Conservation (phyloP, 2,329 filamentous ascomycete genomes). For the Diaporthe vexans region DNA sequence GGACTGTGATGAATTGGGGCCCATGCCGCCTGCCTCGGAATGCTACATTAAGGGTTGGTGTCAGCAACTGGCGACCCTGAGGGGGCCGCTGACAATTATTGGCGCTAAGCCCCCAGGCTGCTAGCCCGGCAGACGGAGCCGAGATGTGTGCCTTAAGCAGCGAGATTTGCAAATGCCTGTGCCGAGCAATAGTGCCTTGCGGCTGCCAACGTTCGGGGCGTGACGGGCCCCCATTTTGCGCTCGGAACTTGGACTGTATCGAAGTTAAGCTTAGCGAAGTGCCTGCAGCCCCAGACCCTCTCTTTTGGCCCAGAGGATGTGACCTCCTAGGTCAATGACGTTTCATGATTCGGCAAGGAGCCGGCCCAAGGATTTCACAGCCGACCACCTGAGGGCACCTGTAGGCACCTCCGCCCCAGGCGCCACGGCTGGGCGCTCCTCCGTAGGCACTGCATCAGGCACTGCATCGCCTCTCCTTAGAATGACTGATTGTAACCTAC, state of each 20-base stretch:
- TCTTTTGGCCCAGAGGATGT: conserved; percentile 31
- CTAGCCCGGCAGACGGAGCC: conserved; percentile 15
- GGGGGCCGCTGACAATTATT: background rate
- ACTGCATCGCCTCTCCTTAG: conserved; percentile 26
- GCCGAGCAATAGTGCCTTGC: background rate
- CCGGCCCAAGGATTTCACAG: conserved; percentile 25
- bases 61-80: background rate
- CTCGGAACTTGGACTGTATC: conserved; percentile 22
- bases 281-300: conserved; percentile 36
- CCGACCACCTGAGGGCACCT: conserved; percentile 4
- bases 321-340: conserved; percentile 30
- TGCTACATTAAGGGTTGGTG: conserved; percentile 25
- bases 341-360: conserved; percentile 35
- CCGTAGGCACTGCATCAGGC: background rate
- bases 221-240: conserved; percentile 18
- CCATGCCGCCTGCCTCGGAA: conserved; percentile 1
- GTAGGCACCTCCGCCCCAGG: conserved; percentile 32
- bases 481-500: background rate
- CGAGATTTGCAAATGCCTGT: conserved; percentile 16
- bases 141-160: conserved; percentile 27
- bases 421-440: background rate
- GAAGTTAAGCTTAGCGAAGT: conserved; percentile 35
- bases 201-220: background rate
- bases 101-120: background rate
- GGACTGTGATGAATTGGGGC: background rate